phyloP scores from a whole-genome alignment of 257 asterid species.

The Plectranthus barbatus region DNA sequence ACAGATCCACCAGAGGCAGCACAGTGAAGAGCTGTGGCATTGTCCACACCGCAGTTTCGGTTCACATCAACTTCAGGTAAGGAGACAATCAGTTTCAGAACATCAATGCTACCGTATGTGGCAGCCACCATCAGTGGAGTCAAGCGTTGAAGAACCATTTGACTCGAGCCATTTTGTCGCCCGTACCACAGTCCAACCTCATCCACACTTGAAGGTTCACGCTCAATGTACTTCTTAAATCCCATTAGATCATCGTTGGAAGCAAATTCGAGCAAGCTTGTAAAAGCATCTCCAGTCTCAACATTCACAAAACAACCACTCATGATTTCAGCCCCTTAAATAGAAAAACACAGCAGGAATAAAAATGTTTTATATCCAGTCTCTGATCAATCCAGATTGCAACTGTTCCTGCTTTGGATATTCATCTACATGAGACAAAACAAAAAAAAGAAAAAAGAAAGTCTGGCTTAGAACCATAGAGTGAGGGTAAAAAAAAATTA shows the following conservation, averaged over 20 bases:
- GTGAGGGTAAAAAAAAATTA: neutral
- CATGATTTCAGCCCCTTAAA: constrained; percentile 22
- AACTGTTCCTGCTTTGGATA: constrained; percentile 22
- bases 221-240: constrained; percentile 29
- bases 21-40: constrained; percentile 68
- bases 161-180: constrained; percentile 57
- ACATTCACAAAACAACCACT: constrained; percentile 29
- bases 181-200: constrained; percentile 78
- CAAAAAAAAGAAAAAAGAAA: constrained; percentile 18
- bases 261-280: constrained; percentile 66
- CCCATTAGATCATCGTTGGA: constrained; percentile 63
- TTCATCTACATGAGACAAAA: constrained; percentile 22
- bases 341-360: neutral
- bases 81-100: constrained; percentile 45
- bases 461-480: constrained; percentile 16
- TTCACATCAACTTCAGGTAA: constrained; percentile 62
- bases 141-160: constrained; percentile 66
- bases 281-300: constrained; percentile 45
- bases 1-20: constrained; percentile 74
- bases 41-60: constrained; percentile 44
- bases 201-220: constrained; percentile 34
- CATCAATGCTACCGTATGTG: constrained; percentile 68
- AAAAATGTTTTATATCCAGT: neutral
- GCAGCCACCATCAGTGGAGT: constrained; percentile 88
- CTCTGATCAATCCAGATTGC: constrained; percentile 18